Evolutionary conservation across 2,329 filamentous ascomycete species (phyloP), one percentile per base, ranked within the genome.

Genomic region (Nemania sp.): DNA sequence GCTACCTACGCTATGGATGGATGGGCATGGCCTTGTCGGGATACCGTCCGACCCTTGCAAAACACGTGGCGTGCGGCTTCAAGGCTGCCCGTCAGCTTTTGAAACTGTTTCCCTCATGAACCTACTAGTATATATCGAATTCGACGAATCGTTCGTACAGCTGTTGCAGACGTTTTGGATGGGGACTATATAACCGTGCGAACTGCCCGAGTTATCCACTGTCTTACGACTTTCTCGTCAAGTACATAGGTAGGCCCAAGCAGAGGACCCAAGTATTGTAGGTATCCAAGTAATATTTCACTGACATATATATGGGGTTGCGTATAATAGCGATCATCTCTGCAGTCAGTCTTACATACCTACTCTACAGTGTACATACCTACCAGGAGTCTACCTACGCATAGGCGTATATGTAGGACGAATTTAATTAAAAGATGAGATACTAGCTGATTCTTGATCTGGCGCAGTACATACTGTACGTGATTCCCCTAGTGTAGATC

Each of bases 41-140:
- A 45, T 45, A 45, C 41, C 41, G 41, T n/a, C 4, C 3, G 15
- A 64, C 51, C 65, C 65, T 60, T 67, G 65, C 20, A 60, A 56
- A 52, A 55, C 65, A 67, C 65, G 65, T 67, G 65, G 65, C 45
- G 8, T 26, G 45, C 20, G 13, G 45, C 24, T 49, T 26, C 45
- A 26, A 49, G 24, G 45, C 20, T 49, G 45, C 20, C 43, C 24
- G 24, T 49, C 24, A 49, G 20, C 20, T 49, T n/a, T 49, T 49
- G 24, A 49, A 24, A 49, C 41, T 5, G 10, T 45, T 45, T 45
- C 15, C 15, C 15, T 41, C 11, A 41, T 41, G 3, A 11, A 18
- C 15, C 3, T 41, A 41, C 5, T 13, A n/a, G n/a, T 41, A 18
- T 41, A 41, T 5, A 41, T 18, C 38, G 38, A 3, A 11, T 5